phyloP scores from a whole-genome alignment of 805 yeast genomes.

The Ogataea nakhonphanomensis region DNA sequence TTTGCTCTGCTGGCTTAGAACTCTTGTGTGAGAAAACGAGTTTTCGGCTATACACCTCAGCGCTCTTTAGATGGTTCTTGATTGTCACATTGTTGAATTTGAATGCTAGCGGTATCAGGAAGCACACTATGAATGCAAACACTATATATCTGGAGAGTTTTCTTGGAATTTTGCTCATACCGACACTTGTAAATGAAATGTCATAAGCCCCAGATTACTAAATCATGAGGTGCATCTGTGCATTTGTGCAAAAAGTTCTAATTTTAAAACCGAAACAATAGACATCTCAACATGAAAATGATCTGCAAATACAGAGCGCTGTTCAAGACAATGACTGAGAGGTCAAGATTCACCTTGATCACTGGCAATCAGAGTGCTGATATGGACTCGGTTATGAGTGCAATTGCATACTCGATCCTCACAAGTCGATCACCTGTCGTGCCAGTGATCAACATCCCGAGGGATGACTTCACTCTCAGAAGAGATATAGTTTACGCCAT shows the following conservation, averaged over 20 bases:
- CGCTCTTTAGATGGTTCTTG: not conserved
- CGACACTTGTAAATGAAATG: not conserved
- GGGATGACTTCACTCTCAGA: constrained; percentile 61
- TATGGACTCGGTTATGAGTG: constrained; percentile 80
- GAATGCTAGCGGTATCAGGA: constrained; percentile 7
- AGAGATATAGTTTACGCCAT: constrained; percentile 66
- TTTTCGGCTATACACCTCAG: not conserved
- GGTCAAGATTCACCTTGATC: constrained; percentile 38
- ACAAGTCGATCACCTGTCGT: constrained; percentile 29
- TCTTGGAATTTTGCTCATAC: constrained; percentile 13
- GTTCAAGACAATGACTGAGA: constrained; percentile 2
- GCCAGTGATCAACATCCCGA: constrained; percentile 77
- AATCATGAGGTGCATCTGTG: constrained; percentile 4
- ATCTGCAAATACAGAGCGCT: not conserved
- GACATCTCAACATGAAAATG: not conserved
- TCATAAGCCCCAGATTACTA: constrained; percentile 10
- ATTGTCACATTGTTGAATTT: constrained; percentile 3
- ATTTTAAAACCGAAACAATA: not conserved
- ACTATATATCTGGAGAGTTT: constrained; percentile 10
- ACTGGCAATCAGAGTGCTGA: constrained; percentile 87
- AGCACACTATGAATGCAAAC: constrained; percentile 7
- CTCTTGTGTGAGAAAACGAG: constrained; percentile 1
- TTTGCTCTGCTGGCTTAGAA: constrained; percentile 24
- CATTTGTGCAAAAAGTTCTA: constrained; percentile 3
- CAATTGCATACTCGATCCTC: constrained; percentile 70